Percentiles rank a stretch among this genome's conserved stretches.
Evolutionary conservation across 495 filamentous ascomycete species (phyloP).

Genomic region (Aspergillus egyptiacus): DNA sequence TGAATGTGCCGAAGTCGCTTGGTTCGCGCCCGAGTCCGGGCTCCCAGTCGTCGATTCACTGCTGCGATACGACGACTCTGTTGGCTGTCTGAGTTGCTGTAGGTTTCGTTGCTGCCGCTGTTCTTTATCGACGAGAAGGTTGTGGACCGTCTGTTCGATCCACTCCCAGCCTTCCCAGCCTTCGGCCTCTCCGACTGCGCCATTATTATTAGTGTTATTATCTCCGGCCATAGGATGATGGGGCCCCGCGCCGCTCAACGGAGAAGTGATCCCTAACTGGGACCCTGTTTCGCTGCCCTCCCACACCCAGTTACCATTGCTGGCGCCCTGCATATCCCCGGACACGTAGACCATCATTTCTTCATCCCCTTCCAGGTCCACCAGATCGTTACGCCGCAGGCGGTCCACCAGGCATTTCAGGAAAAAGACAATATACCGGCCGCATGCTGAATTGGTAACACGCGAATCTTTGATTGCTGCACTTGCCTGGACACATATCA

Average conservation of each 20-base stretch:
- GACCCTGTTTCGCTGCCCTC: constrained; percentile 53
- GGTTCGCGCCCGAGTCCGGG: constrained; percentile 35
- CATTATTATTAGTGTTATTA: no score
- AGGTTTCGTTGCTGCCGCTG: constrained; percentile 13
- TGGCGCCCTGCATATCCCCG: constrained; percentile 80
- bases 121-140: constrained; percentile 32
- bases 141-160: constrained; percentile 44
- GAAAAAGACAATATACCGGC: constrained; percentile 82
- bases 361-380: constrained; percentile 67
- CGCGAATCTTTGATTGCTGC: constrained; percentile 62
- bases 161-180: constrained; percentile 51
- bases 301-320: constrained; percentile 84
- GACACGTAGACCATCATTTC: constrained; percentile 86
- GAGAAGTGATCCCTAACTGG: constrained; percentile 30
- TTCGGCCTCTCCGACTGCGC: constrained; percentile 15
- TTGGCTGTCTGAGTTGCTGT: constrained; percentile 12
- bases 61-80: constrained; percentile 27
- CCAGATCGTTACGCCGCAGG: constrained; percentile 45
- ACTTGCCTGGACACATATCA: constrained; percentile 65
- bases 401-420: constrained; percentile 56
- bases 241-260: constrained; percentile 9
- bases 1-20: constrained; percentile 38
- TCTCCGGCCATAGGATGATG: constrained; percentile 1
- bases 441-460: constrained; percentile 70
- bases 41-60: constrained; percentile 33